These are phyloP conservation scores for Prunus mongolica DNA, from an alignment of 306 rosid species.

Conservation along the genomic window DNA sequence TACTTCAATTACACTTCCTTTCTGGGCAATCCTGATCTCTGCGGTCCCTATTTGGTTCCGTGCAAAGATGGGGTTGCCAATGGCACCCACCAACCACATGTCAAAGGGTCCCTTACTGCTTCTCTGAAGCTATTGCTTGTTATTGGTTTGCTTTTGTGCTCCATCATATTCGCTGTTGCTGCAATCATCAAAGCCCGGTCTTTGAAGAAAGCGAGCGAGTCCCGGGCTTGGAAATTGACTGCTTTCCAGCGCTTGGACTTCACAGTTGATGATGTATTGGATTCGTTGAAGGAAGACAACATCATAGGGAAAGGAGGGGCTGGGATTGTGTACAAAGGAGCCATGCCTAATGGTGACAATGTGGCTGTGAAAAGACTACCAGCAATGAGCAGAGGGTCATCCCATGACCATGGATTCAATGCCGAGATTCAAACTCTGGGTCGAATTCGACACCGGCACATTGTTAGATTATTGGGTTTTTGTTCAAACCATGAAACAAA, in stretches of 20 bases:
- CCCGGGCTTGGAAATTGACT: slow-evolving; percentile 84
- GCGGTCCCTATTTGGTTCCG: slow-evolving; percentile 87
- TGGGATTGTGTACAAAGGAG: slow-evolving; percentile 93
- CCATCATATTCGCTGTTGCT: slow-evolving; percentile 66
- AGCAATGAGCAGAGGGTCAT: slow-evolving; percentile 82
- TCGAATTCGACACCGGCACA: slow-evolving; percentile 87
- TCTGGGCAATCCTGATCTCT: slow-evolving; percentile 72
- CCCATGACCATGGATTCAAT: slow-evolving; percentile 97
- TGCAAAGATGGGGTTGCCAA: slow-evolving; percentile 71
- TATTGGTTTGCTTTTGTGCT: slow-evolving; percentile 69
- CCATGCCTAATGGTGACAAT: slow-evolving; percentile 66
- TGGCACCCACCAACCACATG: slow-evolving; percentile 48
- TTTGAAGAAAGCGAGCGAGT: slow-evolving; percentile 71
- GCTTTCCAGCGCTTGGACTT: slow-evolving; percentile 92
- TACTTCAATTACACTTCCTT: slow-evolving; percentile 94
- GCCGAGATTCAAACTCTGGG: slow-evolving; percentile 97
- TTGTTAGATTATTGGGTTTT: slow-evolving; percentile 81
- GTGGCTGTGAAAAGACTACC: slow-evolving; percentile 95
- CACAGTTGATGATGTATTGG: slow-evolving; percentile 87
- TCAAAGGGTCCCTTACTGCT: slow-evolving; percentile 61
- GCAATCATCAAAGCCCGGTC: slow-evolving; percentile 89
- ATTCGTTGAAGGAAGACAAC: slow-evolving; percentile 82
- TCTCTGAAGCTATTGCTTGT: slow-evolving; percentile 77
- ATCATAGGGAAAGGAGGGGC: slow-evolving; percentile 98
- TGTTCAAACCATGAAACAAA: slow-evolving; percentile 96